These are phyloP conservation scores for Ananas comosus DNA, from an alignment of 176 grass and related monocot species.

Conservation along the genomic window DNA sequence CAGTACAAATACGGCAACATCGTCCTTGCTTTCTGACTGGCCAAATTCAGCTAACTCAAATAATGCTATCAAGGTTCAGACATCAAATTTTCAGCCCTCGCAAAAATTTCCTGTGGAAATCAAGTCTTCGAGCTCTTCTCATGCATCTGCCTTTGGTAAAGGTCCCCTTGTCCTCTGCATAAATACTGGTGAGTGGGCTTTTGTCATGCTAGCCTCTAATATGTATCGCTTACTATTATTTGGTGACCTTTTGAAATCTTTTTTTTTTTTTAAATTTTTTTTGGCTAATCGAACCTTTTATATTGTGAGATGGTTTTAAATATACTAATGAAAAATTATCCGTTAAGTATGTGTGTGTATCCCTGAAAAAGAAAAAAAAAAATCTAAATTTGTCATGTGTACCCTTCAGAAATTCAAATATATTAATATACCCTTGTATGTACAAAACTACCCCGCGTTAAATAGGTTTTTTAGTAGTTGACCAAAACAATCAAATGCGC, in stretches of 20 bases:
- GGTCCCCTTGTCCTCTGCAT: constrained; percentile 48
- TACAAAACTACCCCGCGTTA: no score
- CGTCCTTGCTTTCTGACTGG: neutral
- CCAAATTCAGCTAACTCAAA: constrained; percentile 20
- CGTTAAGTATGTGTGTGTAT: no score
- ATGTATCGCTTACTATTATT: neutral
- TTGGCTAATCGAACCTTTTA: neutral
- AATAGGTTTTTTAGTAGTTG: no score
- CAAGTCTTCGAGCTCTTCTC: constrained; percentile 12
- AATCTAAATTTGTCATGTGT: no score
- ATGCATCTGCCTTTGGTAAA: constrained; percentile 15
- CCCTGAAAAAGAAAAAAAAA: no score
- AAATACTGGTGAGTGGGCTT: constrained; percentile 56
- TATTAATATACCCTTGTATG: no score
- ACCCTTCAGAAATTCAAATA: no score
- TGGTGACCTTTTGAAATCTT: constrained; percentile 12
- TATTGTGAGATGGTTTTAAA: no score
- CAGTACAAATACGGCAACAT: neutral
- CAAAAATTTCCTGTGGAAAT: constrained; percentile 31
- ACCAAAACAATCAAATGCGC: no score
- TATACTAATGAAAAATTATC: no score
- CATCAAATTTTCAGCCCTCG: constrained; percentile 12
- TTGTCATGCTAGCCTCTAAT: constrained; percentile 17
- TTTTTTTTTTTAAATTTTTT: neutral
- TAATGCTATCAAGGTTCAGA: constrained; percentile 20